Percentiles rank a stretch among this genome's conserved stretches.
Conservation (phyloP, 306 rosid genomes). For the Castanea sativa region DNA sequence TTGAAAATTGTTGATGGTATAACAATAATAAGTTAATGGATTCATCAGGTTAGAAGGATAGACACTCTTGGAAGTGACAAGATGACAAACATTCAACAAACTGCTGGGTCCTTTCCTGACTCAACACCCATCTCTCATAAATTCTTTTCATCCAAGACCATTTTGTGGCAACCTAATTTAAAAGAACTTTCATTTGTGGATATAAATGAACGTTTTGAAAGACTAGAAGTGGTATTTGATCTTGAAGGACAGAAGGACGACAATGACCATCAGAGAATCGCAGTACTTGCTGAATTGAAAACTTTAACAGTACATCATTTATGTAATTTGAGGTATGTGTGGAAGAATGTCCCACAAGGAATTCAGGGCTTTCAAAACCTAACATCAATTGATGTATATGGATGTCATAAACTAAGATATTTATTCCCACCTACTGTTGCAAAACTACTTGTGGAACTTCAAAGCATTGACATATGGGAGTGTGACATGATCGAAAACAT, state of each 20-base stretch:
- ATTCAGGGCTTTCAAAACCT: background rate
- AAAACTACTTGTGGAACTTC: background rate
- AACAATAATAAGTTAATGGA: too few species aligned
- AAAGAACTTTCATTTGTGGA: accelerated
- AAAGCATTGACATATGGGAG: background rate
- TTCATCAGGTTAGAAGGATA: too few species aligned
- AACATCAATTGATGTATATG: background rate
- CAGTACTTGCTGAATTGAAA: background rate
- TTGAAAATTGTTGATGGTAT: too few species aligned
- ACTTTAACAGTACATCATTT: accelerated
- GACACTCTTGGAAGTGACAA: too few species aligned
- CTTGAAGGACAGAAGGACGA: background rate
- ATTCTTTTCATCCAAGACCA: background rate
- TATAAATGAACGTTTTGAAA: accelerated
- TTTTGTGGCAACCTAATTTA: background rate
- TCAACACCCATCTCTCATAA: background rate
- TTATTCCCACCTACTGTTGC: too few species aligned
- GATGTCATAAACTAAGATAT: background rate
- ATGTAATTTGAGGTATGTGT: background rate
- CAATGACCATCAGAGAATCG: background rate
- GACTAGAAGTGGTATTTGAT: background rate
- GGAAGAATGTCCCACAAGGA: background rate
- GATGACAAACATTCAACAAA: too few species aligned
- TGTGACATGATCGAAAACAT: background rate
- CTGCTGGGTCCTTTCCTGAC: too few species aligned